phyloP scores from a whole-genome alignment of 164 flowering plant genomes.

The Annona squamosa region DNA sequence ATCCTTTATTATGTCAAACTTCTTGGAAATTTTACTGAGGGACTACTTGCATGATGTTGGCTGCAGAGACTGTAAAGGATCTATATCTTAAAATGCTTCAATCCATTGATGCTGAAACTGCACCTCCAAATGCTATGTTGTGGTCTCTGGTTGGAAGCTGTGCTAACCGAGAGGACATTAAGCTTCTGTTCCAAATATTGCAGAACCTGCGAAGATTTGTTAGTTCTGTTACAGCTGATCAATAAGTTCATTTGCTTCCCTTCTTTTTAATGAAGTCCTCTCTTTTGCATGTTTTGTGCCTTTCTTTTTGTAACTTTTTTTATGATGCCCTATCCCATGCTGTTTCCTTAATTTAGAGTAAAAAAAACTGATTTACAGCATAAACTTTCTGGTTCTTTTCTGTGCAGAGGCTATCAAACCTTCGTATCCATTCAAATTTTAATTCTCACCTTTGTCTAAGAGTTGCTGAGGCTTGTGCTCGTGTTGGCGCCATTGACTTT shows the following conservation, averaged over 20 bases:
- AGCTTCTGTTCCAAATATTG: conserved; percentile 63
- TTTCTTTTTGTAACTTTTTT: neutral
- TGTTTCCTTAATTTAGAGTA: neutral
- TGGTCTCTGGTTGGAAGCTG: conserved; percentile 73
- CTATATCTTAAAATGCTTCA: conserved; percentile 55
- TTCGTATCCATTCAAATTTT: conserved; percentile 70
- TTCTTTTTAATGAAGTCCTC: neutral
- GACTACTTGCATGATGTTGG: neutral
- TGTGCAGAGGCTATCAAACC: conserved; percentile 84
- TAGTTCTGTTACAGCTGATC: conserved; percentile 23
- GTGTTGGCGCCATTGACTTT: conserved; percentile 72
- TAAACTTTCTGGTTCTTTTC: conserved; percentile 7
- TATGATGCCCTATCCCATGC: neutral
- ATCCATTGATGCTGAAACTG: conserved; percentile 47
- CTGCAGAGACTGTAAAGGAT: conserved; percentile 66
- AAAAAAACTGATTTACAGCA: neutral
- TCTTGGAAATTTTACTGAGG: neutral
- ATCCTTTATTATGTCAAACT: neutral
- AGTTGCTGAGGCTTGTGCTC: conserved; percentile 80
- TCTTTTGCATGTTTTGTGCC: neutral
- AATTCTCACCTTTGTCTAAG: conserved; percentile 67
- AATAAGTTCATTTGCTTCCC: neutral
- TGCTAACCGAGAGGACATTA: conserved; percentile 54
- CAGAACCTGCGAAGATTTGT: conserved; percentile 72
- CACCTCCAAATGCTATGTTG: conserved; percentile 80